A percentile compares a stretch with the other conserved stretches of the same genome.
Conservation (phyloP, 108 stramenopile species). For the Ochromonas danica region DNA sequence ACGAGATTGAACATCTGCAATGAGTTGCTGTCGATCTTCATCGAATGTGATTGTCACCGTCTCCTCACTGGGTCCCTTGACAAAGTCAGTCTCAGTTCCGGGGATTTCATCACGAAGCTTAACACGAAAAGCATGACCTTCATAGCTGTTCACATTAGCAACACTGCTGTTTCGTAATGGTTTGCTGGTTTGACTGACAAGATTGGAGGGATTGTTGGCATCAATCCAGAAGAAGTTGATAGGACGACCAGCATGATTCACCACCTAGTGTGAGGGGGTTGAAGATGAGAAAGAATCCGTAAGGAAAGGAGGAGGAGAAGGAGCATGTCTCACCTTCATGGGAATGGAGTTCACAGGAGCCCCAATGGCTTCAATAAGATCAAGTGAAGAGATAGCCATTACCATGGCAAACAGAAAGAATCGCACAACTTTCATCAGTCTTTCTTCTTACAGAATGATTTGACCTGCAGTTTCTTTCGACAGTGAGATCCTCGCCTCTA, state of each 20-base stretch:
- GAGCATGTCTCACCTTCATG: neutral
- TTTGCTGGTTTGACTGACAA: neutral
- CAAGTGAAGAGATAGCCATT: too few relatives aligned
- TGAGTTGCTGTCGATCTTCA: neutral
- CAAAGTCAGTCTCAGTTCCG: neutral
- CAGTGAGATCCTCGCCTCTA: too few relatives aligned
- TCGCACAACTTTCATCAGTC: too few relatives aligned
- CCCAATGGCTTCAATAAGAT: too few relatives aligned
- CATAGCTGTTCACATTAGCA: neutral
- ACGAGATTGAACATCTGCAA: neutral
- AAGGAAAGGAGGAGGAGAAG: neutral
- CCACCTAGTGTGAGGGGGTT: neutral
- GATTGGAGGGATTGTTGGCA: neutral
- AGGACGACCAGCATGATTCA: conserved; percentile 22
- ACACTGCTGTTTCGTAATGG: conserved; percentile 18
- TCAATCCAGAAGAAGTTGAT: conserved; percentile 34
- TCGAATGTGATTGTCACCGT: neutral
- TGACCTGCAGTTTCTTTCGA: too few relatives aligned
- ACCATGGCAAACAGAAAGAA: too few relatives aligned
- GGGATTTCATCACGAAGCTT: too few relatives aligned
- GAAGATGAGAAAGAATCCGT: neutral
- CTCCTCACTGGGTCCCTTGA: conserved; percentile 11
- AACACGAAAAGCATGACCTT: neutral
- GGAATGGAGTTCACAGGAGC: conserved; percentile 11
- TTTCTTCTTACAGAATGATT: too few relatives aligned